A percentile compares a stretch with the other conserved stretches of the same genome.
Conservation (phyloP, 306 rosid genomes). For the Hylodesmum podocarpum region DNA sequence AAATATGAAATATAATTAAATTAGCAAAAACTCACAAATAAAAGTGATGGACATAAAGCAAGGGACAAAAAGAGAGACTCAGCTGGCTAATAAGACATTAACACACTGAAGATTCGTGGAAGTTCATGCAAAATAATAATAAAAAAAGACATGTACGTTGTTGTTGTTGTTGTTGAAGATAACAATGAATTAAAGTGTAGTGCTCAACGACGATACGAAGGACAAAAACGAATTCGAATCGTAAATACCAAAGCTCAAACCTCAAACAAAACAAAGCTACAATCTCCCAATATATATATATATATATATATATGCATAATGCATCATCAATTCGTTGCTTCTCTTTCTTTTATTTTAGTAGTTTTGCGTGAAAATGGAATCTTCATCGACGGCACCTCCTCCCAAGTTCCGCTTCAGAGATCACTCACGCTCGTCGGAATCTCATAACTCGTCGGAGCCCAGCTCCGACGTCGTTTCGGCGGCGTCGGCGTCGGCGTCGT, state of each 20-base stretch:
- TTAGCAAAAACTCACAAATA: too few relatives aligned
- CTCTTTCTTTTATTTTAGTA: neutral
- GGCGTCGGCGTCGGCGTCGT: slow-evolving; percentile 34
- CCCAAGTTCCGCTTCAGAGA: slow-evolving; percentile 65
- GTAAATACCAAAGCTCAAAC: neutral
- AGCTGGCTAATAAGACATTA: neutral
- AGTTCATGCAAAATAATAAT: slow-evolving; percentile 1
- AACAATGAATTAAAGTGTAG: slow-evolving; percentile 15
- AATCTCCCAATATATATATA: neutral
- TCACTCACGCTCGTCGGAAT: slow-evolving; percentile 45
- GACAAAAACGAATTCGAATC: neutral
- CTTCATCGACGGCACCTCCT: slow-evolving; percentile 43
- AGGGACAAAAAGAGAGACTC: neutral
- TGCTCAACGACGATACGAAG: neutral
- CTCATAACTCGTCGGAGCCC: slow-evolving; percentile 44
- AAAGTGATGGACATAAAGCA: neutral
- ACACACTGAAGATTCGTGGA: neutral
- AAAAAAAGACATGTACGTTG: neutral
- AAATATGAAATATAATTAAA: too few relatives aligned
- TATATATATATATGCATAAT: too few relatives aligned
- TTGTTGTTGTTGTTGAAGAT: slow-evolving; percentile 22
- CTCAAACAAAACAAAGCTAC: neutral
- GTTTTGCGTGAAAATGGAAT: slow-evolving; percentile 45
- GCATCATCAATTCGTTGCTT: neutral
- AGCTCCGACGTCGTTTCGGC: slow-evolving; percentile 48